These are phyloP conservation scores for Calonectria pauciramosa DNA, from an alignment of 2,329 filamentous ascomycete genomes.

Conservation along the genomic window DNA sequence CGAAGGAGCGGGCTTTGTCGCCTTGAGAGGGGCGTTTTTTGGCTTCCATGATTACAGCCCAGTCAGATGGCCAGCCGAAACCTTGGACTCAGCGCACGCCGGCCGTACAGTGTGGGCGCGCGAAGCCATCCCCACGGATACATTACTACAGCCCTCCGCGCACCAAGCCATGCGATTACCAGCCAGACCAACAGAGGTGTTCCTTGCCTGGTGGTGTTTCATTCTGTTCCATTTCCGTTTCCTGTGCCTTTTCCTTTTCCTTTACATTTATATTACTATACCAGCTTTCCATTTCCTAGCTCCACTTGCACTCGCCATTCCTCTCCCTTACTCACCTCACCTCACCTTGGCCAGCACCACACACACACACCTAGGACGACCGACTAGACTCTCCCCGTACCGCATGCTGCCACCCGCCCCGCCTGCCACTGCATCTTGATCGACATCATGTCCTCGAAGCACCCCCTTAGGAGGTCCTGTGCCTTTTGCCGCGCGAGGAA, in stretches of 20 bases:
- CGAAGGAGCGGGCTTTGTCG: conserved; percentile 7
- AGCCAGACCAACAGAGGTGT: conserved; percentile 20
- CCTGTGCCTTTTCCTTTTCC: not conserved
- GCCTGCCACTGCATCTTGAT: conserved; percentile 1
- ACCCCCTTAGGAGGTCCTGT: conserved; percentile 52
- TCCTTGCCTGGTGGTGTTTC: conserved; percentile 8
- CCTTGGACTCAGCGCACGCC: not conserved
- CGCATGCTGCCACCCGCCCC: conserved; percentile 23
- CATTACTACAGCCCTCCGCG: conserved; percentile 29
- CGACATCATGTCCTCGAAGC: conserved; percentile 48
- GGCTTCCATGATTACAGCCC: conserved; percentile 26
- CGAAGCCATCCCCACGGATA: conserved; percentile 29
- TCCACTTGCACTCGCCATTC: not conserved
- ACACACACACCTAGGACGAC: not conserved
- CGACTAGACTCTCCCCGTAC: conserved; percentile 3
- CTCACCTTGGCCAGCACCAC: conserved; percentile 14
- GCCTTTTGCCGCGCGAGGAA: conserved; percentile 55
- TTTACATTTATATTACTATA: not conserved
- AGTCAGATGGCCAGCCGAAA: conserved; percentile 18
- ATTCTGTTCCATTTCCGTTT: not conserved
- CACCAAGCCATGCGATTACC: conserved; percentile 33
- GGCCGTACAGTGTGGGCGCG: conserved; percentile 41
- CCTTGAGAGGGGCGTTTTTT: conserved; percentile 7
- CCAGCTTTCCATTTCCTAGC: not conserved
- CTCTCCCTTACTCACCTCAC: not conserved